phyloP scores from a whole-genome alignment of 495 filamentous ascomycete genomes.

The Tuber borchii region DNA sequence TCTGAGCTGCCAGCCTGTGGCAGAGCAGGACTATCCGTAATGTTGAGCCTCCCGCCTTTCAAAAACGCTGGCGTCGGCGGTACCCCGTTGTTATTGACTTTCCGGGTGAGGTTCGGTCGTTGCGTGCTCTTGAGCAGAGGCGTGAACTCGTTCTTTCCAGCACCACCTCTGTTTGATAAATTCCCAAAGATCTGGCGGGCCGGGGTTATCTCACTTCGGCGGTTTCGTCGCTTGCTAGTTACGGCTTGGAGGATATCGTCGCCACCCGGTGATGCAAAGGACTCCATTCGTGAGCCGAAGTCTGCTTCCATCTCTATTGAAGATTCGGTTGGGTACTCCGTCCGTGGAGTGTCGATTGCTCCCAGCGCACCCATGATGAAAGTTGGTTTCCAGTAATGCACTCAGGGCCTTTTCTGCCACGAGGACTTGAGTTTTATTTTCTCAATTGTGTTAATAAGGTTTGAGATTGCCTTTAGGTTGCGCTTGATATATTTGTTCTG shows the following conservation, averaged over 20 bases:
- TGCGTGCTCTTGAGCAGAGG: constrained; percentile 86
- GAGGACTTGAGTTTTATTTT: not conserved
- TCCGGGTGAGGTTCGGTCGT: constrained; percentile 63
- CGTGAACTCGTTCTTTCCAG: constrained; percentile 75
- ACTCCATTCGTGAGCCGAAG: constrained; percentile 46
- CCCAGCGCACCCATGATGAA: constrained; percentile 28
- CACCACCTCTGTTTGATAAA: constrained; percentile 51
- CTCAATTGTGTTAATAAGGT: not conserved
- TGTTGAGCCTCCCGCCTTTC: constrained; percentile 55
- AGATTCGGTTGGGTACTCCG: constrained; percentile 23
- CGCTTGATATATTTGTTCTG: not conserved
- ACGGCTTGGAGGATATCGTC: constrained; percentile 60
- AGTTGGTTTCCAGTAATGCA: constrained; percentile 13
- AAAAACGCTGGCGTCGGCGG: constrained; percentile 65
- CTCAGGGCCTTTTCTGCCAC: constrained; percentile 7
- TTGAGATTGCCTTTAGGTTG: not conserved
- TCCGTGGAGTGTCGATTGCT: constrained; percentile 26
- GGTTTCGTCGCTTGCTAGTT: constrained; percentile 55
- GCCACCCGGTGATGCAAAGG: constrained; percentile 75
- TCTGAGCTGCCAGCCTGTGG: constrained; percentile 52
- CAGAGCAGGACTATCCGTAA: constrained; percentile 58
- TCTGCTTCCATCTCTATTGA: constrained; percentile 32
- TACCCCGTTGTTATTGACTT: constrained; percentile 53
- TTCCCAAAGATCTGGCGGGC: constrained; percentile 53
- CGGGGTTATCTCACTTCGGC: constrained; percentile 58